Evolutionary conservation across 768 basidiomycete species (phyloP).

Genomic region (Sutorius australiensis): DNA sequence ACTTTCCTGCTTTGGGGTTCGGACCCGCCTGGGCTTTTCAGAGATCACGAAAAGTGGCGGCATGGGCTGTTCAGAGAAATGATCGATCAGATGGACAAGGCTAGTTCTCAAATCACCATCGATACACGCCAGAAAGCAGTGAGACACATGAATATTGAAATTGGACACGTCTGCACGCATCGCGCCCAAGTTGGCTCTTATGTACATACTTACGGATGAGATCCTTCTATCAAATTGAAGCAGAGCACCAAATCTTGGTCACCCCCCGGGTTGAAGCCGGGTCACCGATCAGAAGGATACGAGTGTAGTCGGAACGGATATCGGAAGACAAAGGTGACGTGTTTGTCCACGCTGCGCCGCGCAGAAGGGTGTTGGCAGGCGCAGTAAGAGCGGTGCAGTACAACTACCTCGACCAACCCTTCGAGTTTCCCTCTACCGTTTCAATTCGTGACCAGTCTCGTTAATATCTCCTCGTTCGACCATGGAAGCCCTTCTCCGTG

Average conservation of each 20-base stretch:
- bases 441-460: not conserved
- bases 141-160: not conserved
- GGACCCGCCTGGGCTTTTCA: not conserved
- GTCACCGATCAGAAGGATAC: no score
- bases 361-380: not conserved
- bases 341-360: not conserved
- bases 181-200: not conserved
- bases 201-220: not conserved
- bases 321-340: not conserved
- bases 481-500: slow-evolving; percentile 68
- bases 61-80: not conserved
- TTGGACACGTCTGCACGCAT: not conserved
- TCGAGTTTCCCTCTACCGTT: not conserved
- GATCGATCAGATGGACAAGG: not conserved
- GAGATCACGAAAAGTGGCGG: no score
- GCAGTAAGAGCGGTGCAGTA: not conserved
- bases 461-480: not conserved
- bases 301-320: not conserved
- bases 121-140: not conserved
- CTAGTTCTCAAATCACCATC: not conserved
- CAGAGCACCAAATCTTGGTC: not conserved
- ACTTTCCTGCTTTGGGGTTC: not conserved
- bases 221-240: not conserved
- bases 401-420: not conserved
- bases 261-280: not conserved